Base-by-base conservation (phyloP, 2,329 filamentous ascomycete species). In the Penicillium sp. region DNA sequence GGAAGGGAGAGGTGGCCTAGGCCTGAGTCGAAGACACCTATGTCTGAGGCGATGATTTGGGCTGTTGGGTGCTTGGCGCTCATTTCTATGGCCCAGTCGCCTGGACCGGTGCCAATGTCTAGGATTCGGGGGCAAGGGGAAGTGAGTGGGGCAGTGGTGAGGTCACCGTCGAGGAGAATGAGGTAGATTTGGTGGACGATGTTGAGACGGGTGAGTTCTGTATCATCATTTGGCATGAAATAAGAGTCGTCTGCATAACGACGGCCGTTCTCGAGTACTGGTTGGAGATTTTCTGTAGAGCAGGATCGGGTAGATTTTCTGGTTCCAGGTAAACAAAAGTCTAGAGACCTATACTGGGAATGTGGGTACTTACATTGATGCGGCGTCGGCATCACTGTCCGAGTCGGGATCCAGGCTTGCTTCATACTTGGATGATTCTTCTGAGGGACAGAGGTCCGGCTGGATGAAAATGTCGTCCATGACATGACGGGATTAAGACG, bases 141-240 rank as follows among this genome's bases (percentile, higher is more conserved):
- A 23, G 66, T 62, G 36, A 75, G 50, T 21, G 67, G 61, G 6
- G 64, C 61, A 28, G 67, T 60, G 24, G 70, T 70, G 46, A 74
- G 55, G 31, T 68, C 55, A 38, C 68, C 61, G 44, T 74, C 60
- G 29, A 74, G 59, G 38, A 75, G 47, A 21, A 69, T 78, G 6
- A 85, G 70, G 61, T 83, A 86, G 43, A 86, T 80, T 64, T 86
- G 83, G 58, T 88, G 84, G 36, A 83, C 74, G 47, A 88, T 75
- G 52, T 81, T 79, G 46, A 86, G 68, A 39, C 85, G 81, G 42
- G 83, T 82, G 67, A 86, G 83, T 64, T 88, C 85, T 42, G 78
- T 71, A 42, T 86, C 81, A 61, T 87, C 85, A 66, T 86, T 86
- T 13, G 85, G 85, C 78, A 87, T 85, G 66, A 77, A 84, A 63